Evolutionary conservation across 106 monocot species (phyloP), one percentile per base, ranked within the genome.

Genomic region (Chionographis japonica): DNA sequence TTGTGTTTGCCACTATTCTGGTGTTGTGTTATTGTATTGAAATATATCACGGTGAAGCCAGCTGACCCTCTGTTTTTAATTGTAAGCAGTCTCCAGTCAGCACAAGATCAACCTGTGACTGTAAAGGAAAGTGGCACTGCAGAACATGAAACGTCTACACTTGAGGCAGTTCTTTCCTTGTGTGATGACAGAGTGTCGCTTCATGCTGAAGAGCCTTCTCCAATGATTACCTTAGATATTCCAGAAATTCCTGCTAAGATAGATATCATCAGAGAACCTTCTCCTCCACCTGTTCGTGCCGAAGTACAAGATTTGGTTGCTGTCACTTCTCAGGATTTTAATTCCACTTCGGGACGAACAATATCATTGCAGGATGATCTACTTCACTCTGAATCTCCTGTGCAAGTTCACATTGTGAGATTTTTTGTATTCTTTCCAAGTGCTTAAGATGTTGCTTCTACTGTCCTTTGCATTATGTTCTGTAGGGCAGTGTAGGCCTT

Each of bases 391-490:
- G 88, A 95, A 70, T 64, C 83, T 57, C 91, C 95, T 65, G 62
- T 91, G 36, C 63, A 91, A 91, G 88, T 95, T 67, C 88, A 86
- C 75, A 79, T 95, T 40, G 95, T 95, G 66, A 77, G 91, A 62
- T 68, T 50, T 49, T 59, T 4, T 72, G 14, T 12, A 36, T 15
- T 63, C 37, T 6, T 56, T 62, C 43, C 50, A 52, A 8, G 15
- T 39, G 65, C 20, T 58, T 69, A 6, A 36, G 9, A 10, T 46
- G 43, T 46, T 46, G 5, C 5, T 46, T 46, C 43, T 46, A 46
- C 4, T 46, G 4, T 2, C 46, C 0, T 10, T 6, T 46, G 46
- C 9, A 46, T 6, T 46, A 46, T 46, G 9, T 46, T 70, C 2
- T 74, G 18, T 54, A 38, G 10, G 43, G 15, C 60, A 71, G 14